Evolutionary conservation across 306 rosid genomes (phyloP).

Genomic region (Vicia sativa): DNA sequence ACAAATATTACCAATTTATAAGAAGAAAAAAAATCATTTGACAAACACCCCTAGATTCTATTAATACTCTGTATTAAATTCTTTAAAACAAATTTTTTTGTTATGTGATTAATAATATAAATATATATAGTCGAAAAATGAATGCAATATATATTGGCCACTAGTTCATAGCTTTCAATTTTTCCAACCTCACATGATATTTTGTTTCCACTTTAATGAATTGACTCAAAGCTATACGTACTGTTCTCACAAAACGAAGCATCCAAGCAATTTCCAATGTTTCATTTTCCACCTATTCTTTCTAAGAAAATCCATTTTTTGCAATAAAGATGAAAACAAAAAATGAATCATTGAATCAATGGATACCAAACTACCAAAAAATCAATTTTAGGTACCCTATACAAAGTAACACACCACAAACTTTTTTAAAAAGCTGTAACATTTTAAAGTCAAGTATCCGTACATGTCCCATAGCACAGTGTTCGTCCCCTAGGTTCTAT

Average conservation of each 20-base stretch:
- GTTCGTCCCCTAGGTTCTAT: conserved; percentile 8
- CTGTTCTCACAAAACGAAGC: conserved; percentile 37
- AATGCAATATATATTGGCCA: not conserved
- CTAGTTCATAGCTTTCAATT: not conserved
- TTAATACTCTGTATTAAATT: too few relatives aligned
- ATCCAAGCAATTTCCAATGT: conserved; percentile 54
- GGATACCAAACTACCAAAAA: conserved; percentile 13
- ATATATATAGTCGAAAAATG: not conserved
- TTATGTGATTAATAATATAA: too few relatives aligned
- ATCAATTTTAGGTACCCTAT: not conserved
- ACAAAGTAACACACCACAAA: not conserved
- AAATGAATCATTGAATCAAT: conserved; percentile 20
- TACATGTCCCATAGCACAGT: conserved; percentile 30
- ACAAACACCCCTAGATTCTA: too few relatives aligned
- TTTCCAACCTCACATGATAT: conserved; percentile 8
- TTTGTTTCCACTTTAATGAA: not conserved
- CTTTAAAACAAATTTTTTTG: too few relatives aligned
- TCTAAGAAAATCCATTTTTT: conserved; percentile 25
- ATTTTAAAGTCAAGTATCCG: conserved; percentile 4
- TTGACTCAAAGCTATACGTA: conserved; percentile 11
- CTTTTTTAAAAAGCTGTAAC: not conserved
- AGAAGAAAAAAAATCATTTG: too few relatives aligned
- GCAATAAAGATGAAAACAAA: conserved; percentile 36
- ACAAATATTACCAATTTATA: too few relatives aligned
- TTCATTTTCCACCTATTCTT: conserved; percentile 8